Conservation (phyloP, 1,284 basidiomycete species). For the Austroboletus novae-zelandiae region DNA sequence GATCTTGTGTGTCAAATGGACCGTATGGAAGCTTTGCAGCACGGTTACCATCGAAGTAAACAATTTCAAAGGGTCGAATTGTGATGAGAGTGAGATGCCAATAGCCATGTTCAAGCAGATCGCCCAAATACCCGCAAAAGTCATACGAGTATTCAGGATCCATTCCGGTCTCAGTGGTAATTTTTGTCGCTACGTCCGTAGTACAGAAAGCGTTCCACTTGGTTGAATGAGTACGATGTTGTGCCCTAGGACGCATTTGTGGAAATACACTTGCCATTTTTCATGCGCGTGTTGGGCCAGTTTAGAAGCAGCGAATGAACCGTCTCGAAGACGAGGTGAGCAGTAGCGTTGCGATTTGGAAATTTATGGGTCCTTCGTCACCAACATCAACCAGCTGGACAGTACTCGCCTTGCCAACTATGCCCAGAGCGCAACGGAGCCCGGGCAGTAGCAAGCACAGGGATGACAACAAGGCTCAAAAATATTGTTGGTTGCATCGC, state of each 20-base stretch:
- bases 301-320: slow-evolving; percentile 40
- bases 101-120: slow-evolving; percentile 20
- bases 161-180: slow-evolving; percentile 37
- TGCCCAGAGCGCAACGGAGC: slow-evolving; percentile 5
- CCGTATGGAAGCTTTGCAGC: slow-evolving; percentile 37
- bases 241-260: slow-evolving; percentile 34
- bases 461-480: background rate
- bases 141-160: slow-evolving; percentile 44
- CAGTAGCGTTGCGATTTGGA: slow-evolving; percentile 16
- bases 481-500: background rate
- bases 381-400: too few species aligned
- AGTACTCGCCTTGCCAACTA: background rate
- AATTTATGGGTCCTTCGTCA: slow-evolving; percentile 6
- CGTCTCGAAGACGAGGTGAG: slow-evolving; percentile 32
- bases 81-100: slow-evolving; percentile 40
- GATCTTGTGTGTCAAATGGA: slow-evolving; percentile 42
- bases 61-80: slow-evolving; percentile 36
- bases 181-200: slow-evolving; percentile 31
- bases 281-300: slow-evolving; percentile 50
- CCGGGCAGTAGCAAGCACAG: slow-evolving; percentile 9
- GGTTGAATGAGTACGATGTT: slow-evolving; percentile 41
- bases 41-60: slow-evolving; percentile 46
- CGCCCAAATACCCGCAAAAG: slow-evolving; percentile 28
- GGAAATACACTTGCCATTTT: slow-evolving; percentile 37
- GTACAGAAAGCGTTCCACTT: slow-evolving; percentile 42